Evolutionary conservation across 2,329 filamentous ascomycete species (phyloP).

Genomic region (Didymellaceae sp.): DNA sequence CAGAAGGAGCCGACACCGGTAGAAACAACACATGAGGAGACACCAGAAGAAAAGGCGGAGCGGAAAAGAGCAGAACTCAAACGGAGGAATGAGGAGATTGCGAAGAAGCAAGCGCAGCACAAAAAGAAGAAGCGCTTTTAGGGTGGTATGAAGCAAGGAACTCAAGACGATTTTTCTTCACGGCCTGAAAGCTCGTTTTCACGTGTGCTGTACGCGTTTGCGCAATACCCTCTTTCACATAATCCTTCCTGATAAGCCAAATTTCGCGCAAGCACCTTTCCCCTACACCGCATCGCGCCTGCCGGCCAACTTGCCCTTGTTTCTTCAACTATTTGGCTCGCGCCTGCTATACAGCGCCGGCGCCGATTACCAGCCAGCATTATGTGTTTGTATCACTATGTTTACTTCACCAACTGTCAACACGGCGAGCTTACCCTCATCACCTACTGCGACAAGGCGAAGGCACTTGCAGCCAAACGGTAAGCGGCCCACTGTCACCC

Average conservation of each 20-base stretch:
- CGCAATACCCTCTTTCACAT: too few species aligned
- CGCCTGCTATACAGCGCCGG: too few species aligned
- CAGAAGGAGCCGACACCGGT: constrained; percentile 18
- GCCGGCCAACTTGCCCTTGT: too few species aligned
- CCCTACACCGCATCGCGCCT: not conserved
- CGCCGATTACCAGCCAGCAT: constrained; percentile 17
- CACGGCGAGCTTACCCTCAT: constrained; percentile 41
- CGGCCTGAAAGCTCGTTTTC: too few species aligned
- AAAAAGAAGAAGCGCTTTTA: constrained; percentile 47
- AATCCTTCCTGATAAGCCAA: too few species aligned
- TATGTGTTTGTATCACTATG: constrained; percentile 48
- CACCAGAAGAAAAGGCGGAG: constrained; percentile 61
- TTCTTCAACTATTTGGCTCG: too few species aligned
- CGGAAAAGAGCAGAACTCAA: constrained; percentile 64
- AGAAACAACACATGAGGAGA: constrained; percentile 37
- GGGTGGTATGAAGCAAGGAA: too few species aligned
- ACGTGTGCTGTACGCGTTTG: too few species aligned
- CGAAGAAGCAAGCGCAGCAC: constrained; percentile 57
- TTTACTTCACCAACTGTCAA: constrained; percentile 41
- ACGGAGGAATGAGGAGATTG: constrained; percentile 58
- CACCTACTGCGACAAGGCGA: constrained; percentile 42
- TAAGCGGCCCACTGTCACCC: too few species aligned
- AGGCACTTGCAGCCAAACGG: constrained; percentile 27
- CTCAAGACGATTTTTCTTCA: too few species aligned
- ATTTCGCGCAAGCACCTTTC: not conserved